phyloP scores from a whole-genome alignment of 345 rosid species.

The Cardamine resedifolia region DNA sequence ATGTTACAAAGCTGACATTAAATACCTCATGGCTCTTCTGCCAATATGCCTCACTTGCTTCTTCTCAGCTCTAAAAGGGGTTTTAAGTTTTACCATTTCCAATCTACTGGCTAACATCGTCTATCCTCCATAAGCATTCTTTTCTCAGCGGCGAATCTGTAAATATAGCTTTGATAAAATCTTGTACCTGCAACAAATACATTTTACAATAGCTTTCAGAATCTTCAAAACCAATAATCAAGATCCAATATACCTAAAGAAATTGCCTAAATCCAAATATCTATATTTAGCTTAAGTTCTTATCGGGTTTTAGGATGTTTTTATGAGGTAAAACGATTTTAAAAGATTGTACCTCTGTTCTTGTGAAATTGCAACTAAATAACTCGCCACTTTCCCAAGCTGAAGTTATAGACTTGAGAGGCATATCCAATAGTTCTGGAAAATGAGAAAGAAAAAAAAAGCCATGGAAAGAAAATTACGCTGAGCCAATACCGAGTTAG shows the following conservation, averaged over 20 bases:
- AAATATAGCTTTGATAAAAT: slow-evolving; percentile 82
- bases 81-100: slow-evolving; percentile 2
- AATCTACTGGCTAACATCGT: slow-evolving; percentile 33
- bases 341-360: slow-evolving; percentile 64
- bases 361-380: slow-evolving; percentile 61
- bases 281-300: background rate
- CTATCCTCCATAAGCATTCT: slow-evolving; percentile 90
- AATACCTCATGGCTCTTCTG: background rate
- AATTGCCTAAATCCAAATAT: background rate
- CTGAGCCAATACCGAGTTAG: slow-evolving; percentile 2
- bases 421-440: slow-evolving; percentile 86
- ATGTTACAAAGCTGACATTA: slow-evolving; percentile 27
- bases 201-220: slow-evolving; percentile 7
- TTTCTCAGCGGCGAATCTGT: slow-evolving; percentile 82
- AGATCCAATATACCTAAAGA: background rate
- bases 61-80: background rate
- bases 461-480: background rate
- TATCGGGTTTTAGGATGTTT: background rate
- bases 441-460: slow-evolving; percentile 12
- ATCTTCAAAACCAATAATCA: background rate
- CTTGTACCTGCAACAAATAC: slow-evolving; percentile 57
- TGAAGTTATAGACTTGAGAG: slow-evolving; percentile 69
- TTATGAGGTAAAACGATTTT: background rate
- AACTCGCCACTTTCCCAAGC: slow-evolving; percentile 92
- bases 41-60: slow-evolving; percentile 3